These are phyloP conservation scores for Nemania sp. DNA, from an alignment of 2,329 filamentous ascomycete species.

Conservation along the genomic window DNA sequence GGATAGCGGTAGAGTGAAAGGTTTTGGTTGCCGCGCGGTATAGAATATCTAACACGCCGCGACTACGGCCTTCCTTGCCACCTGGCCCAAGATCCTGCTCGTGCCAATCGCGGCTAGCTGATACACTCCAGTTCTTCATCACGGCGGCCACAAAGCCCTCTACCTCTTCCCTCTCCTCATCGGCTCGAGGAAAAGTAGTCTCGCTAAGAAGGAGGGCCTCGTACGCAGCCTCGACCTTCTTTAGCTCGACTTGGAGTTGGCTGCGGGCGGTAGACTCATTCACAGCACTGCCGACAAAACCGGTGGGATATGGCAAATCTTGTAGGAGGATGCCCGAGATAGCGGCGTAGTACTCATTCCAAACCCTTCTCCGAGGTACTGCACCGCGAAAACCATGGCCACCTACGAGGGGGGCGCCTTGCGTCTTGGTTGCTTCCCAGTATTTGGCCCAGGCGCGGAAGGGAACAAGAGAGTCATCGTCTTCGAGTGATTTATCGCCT, in stretches of 20 bases:
- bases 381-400: conserved; percentile 62
- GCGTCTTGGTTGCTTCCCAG: conserved; percentile 57
- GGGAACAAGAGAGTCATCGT: conserved; percentile 57
- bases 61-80: conserved; percentile 74
- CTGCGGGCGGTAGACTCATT: conserved; percentile 58
- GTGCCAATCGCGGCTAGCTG: conserved; percentile 79
- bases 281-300: conserved; percentile 45
- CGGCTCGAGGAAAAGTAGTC: conserved; percentile 81
- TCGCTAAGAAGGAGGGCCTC: conserved; percentile 78
- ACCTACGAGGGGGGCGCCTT: conserved; percentile 49
- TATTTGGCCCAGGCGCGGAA: conserved; percentile 72
- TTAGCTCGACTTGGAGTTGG: conserved; percentile 75
- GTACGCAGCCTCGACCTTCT: conserved; percentile 77
- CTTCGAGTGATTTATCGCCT: conserved; percentile 53
- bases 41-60: conserved; percentile 80
- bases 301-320: conserved; percentile 62
- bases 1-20: conserved; percentile 88
- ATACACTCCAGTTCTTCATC: conserved; percentile 80
- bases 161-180: conserved; percentile 75
- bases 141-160: conserved; percentile 80
- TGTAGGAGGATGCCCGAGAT: conserved; percentile 75
- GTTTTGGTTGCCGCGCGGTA: conserved; percentile 92
- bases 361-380: conserved; percentile 69
- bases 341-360: conserved; percentile 82
- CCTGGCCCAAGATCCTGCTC: conserved; percentile 81